Evolutionary conservation across 257 asterid genomes (phyloP), one percentile per base, ranked within the genome.

Genomic region (Prunella vulgaris): DNA sequence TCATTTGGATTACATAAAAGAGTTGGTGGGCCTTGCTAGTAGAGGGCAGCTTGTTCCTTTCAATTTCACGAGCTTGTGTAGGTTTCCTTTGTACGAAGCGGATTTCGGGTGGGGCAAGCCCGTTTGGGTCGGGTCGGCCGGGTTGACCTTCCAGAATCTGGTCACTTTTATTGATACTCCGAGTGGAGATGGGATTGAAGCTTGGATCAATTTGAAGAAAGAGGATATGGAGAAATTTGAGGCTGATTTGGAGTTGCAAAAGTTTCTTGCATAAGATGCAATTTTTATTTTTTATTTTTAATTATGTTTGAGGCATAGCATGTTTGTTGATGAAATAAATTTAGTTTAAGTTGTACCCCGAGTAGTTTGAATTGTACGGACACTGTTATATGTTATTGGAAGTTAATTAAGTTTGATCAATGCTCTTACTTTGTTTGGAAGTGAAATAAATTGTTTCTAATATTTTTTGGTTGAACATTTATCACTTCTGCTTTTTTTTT

Each of bases 21-120:
- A 70, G 38, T 53, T 42, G 60, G 72, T 73, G 49, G 61, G 15
- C 27, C 59, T 17, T 12, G 51, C 60, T 35, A 42, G 0, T 10
- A 77, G 49, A 22, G 84, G 86, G 1, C 74, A 72, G 66, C 56
- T 80, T 20, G 78, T 77, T 2, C 7, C 78, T 5, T 66, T 87
- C 20, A 71, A 35, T 52, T 80, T 86, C 54, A 77, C 87, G 4
- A 82, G 93, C 56, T 60, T 84, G 78, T 84, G 93, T 27, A 63
- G 90, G 74, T 78, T 82, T 27, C 90, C 86, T 3, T 7, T 79
- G 28, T 82, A 84, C 3, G 86, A 80, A 54, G 79, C 81, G 8
- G 85, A 85, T 80, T 84, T 84, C 67, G 90, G 87, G 37, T 82
- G 81, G 85, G 89, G 87, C 53, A 76, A 61, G 38, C 92, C 92